These are phyloP conservation scores for Vicia sativa DNA, from an alignment of 306 rosid species.

Conservation along the genomic window DNA sequence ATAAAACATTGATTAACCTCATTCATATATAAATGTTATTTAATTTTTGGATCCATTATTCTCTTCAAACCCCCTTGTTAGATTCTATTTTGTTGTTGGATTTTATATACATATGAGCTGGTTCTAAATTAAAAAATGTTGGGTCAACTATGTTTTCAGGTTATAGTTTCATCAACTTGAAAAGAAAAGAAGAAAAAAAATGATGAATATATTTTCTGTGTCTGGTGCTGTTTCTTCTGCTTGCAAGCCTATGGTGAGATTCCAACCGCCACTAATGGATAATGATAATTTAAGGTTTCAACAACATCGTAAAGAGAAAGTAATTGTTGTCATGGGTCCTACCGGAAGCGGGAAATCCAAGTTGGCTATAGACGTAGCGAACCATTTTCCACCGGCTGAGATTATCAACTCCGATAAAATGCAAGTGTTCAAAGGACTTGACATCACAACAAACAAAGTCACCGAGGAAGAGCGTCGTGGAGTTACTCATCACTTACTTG, in stretches of 20 bases:
- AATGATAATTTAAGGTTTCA: constrained; percentile 45
- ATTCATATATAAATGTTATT: background rate
- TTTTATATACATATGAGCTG: constrained; percentile 39
- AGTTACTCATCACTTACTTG: constrained; percentile 71
- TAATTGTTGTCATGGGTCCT: constrained; percentile 69
- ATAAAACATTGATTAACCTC: constrained; percentile 1
- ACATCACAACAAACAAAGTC: constrained; percentile 70
- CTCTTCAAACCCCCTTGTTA: constrained; percentile 13
- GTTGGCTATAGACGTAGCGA: constrained; percentile 69
- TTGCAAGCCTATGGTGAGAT: constrained; percentile 53
- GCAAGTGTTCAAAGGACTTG: constrained; percentile 70
- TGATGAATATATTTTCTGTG: constrained; percentile 36
- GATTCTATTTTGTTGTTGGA: constrained; percentile 40
- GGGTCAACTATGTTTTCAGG: constrained; percentile 49
- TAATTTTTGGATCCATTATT: constrained; percentile 8
- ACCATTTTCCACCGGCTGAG: constrained; percentile 52
- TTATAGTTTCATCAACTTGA: background rate
- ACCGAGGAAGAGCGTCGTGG: constrained; percentile 60
- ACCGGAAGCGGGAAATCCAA: constrained; percentile 82
- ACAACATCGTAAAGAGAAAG: constrained; percentile 57
- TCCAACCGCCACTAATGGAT: constrained; percentile 44
- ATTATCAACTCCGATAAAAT: constrained; percentile 79
- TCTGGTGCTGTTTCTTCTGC: constrained; percentile 15
- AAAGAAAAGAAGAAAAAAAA: background rate
- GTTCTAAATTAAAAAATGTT: constrained; percentile 14